Conservation (phyloP, 2,329 filamentous ascomycete genomes). For the Diplodia scrobiculata region DNA sequence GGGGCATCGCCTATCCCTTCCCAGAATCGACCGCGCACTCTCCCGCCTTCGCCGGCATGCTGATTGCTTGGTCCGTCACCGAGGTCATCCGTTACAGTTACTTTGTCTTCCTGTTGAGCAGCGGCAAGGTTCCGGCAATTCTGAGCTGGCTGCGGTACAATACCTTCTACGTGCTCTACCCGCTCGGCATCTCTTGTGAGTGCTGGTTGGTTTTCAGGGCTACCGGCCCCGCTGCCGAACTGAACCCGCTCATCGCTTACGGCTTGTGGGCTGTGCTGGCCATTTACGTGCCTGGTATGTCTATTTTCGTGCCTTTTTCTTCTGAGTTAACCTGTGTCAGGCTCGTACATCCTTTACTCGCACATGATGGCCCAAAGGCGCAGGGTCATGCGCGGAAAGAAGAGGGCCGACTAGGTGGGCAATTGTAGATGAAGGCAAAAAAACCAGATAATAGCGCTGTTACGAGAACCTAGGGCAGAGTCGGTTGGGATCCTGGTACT, state of each 20-base stretch:
- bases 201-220: conserved; percentile 75
- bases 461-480: not conserved
- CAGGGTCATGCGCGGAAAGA: conserved; percentile 71
- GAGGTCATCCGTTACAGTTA: conserved; percentile 93
- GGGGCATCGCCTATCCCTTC: conserved; percentile 77
- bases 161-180: conserved; percentile 90
- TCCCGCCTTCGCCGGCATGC: conserved; percentile 72
- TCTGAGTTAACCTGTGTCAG: conserved; percentile 46
- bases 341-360: conserved; percentile 80
- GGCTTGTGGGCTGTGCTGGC: conserved; percentile 66
- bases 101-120: conserved; percentile 74
- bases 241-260: conserved; percentile 58
- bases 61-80: conserved; percentile 80
- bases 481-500: not conserved
- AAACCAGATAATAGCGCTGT: not conserved
- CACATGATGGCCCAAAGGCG: conserved; percentile 92
- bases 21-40: conserved; percentile 62
- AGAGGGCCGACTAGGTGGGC: conserved; percentile 43
- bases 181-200: conserved; percentile 86
- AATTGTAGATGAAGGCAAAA: not conserved
- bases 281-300: conserved; percentile 78
- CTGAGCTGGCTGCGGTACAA: conserved; percentile 86
- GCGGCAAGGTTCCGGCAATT: conserved; percentile 62
- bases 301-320: conserved; percentile 6
- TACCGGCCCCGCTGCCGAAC: conserved; percentile 58